Evolutionary conservation across 2,329 filamentous ascomycete genomes (phyloP), one percentile per base, ranked within the genome.

Genomic region (Pyrenochaeta sp.): DNA sequence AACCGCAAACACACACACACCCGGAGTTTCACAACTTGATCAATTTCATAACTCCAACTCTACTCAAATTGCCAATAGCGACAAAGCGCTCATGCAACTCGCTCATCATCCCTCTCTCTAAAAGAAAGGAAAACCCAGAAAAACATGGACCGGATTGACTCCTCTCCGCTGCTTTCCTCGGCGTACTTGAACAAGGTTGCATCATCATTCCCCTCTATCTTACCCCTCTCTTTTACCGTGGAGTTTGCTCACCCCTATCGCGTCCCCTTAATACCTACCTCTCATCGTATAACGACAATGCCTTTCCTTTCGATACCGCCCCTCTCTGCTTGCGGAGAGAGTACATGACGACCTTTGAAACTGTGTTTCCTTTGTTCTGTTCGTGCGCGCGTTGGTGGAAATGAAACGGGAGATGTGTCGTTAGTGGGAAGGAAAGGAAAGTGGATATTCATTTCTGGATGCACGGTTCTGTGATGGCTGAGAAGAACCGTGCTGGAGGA

Each of bases 351-450:
- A 67, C 58, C 9, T 36, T 42, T 58, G 70, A 74, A 72, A 71
- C 71, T 69, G 69, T 49, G 69, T 74, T 75, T 75, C 71, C 58
- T 74, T 71, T 73, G 70, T 72, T 68, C 37, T 59, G 52, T 53
- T 54, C 45, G 59, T 60, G 60, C 52, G 60, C 52, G 53, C 54
- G 56, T 54, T 60, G 52, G 56, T 44, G 19, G 43, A 22, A 34
- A 54, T 50, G 59, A 52, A 50, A 42, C 30, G 56, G 51, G 59
- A 59, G 54, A 54, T 37, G 47, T 64, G 57, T 66, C 58, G 47
- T 59, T 66, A 59, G 64, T 59, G 52, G 44, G 50, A 25, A 45
- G 45, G 52, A 48, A 55, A 54, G 52, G 53, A 51, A 58, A 40
- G 24, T 60, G 54, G 60, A 66, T 62, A 67, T 61, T 66, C 54